Percentiles rank a stretch among this genome's conserved stretches.
phyloP scores from a whole-genome alignment of 2,329 filamentous ascomycete species.

The Colletotrichum navitas region DNA sequence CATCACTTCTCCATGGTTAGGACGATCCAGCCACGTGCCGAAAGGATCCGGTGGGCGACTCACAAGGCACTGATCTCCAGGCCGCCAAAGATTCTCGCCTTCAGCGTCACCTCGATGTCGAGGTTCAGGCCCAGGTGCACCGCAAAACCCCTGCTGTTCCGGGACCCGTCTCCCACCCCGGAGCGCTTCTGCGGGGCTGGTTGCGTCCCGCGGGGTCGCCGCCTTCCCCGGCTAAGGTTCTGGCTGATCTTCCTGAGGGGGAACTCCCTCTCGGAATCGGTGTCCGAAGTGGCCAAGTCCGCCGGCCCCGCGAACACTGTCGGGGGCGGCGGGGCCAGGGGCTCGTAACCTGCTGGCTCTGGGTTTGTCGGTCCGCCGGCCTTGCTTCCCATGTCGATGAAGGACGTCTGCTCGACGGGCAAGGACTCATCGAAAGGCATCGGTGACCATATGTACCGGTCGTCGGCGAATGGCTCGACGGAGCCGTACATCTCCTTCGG shows the following conservation, averaged over 20 bases:
- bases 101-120: slow-evolving; percentile 32
- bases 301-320: slow-evolving; percentile 5
- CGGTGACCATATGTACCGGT: slow-evolving; percentile 33
- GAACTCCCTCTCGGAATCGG: slow-evolving; percentile 26
- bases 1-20: slow-evolving; percentile 14
- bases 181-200: not conserved
- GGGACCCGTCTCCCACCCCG: not conserved
- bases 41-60: not conserved
- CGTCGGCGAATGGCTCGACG: slow-evolving; percentile 35
- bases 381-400: slow-evolving; percentile 27
- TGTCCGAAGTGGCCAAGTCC: slow-evolving; percentile 18
- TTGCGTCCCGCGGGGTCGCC: slow-evolving; percentile 4
- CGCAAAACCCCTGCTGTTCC: slow-evolving; percentile 23
- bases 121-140: slow-evolving; percentile 30
- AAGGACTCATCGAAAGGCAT: slow-evolving; percentile 36
- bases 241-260: not conserved
- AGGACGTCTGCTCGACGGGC: slow-evolving; percentile 36
- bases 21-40: not conserved
- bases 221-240: not conserved
- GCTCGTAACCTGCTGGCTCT: not conserved
- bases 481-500: slow-evolving; percentile 39
- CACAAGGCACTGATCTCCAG: slow-evolving; percentile 35
- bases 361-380: not conserved
- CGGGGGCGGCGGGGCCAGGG: not conserved
- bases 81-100: slow-evolving; percentile 23